phyloP scores from a whole-genome alignment of 2,329 filamentous ascomycete genomes.

The Aureobasidium sp. region DNA sequence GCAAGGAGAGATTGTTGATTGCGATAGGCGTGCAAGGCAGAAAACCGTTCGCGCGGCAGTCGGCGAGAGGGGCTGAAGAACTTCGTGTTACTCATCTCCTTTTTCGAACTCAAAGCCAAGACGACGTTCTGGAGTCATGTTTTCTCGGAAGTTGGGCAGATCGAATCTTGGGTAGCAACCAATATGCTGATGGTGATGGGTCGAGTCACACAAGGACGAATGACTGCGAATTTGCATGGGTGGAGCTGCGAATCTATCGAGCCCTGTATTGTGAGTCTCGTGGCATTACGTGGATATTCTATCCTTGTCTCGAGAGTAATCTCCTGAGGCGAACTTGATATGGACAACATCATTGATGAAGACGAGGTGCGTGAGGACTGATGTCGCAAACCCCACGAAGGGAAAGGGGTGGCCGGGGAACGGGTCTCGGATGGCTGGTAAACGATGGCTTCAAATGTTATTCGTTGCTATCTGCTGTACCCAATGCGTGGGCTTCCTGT shows the following conservation, averaged over 20 bases:
- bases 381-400: background rate
- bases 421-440: conserved; percentile 1
- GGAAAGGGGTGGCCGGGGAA: background rate
- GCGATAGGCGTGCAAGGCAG: conserved; percentile 5
- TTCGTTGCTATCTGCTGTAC: background rate
- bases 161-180: background rate
- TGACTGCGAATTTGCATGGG: background rate
- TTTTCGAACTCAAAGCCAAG: conserved; percentile 11
- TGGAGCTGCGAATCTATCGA: background rate
- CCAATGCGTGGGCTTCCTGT: background rate
- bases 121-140: background rate
- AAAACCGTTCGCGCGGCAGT: conserved; percentile 3
- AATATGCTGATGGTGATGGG: background rate
- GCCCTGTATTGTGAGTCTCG: background rate
- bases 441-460: background rate
- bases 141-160: background rate
- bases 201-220: background rate
- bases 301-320: background rate
- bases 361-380: background rate
- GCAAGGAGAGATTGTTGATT: conserved; percentile 1
- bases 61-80: background rate
- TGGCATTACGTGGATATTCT: background rate
- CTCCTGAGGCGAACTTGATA: background rate
- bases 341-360: background rate
- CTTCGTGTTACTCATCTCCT: conserved; percentile 1